phyloP scores from a whole-genome alignment of 805 yeast species.

The Wickerhamiella parazyma region DNA sequence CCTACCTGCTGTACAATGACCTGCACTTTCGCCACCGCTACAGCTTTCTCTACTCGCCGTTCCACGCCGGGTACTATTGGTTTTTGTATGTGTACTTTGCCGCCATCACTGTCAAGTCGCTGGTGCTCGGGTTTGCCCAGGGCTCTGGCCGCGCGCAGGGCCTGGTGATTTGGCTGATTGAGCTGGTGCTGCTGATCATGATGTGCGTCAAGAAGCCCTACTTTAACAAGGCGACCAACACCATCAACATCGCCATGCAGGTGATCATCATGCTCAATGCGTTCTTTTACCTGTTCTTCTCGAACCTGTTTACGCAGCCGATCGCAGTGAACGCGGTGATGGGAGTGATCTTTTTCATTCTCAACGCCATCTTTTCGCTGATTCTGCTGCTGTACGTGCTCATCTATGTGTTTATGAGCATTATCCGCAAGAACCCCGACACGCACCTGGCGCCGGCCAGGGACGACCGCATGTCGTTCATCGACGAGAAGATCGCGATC shows the following conservation, averaged over 20 bases:
- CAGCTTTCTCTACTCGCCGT: conserved; percentile 86
- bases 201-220: conserved; percentile 59
- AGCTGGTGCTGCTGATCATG: conserved; percentile 51
- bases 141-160: conserved; percentile 71
- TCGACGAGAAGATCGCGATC: conserved; percentile 18
- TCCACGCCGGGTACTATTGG: conserved; percentile 68
- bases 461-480: conserved; percentile 85
- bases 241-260: conserved; percentile 57
- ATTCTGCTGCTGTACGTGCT: conserved; percentile 58
- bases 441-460: conserved; percentile 75
- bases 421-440: conserved; percentile 75
- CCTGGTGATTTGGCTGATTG: conserved; percentile 60
- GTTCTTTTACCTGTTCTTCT: conserved; percentile 72
- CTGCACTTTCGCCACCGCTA: conserved; percentile 56
- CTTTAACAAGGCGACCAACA: conserved; percentile 70
- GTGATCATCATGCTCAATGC: conserved; percentile 68
- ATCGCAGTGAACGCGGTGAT: conserved; percentile 66
- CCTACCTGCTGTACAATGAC: conserved; percentile 76
- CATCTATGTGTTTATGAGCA: conserved; percentile 37
- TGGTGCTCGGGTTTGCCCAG: conserved; percentile 70
- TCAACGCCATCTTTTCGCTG: conserved; percentile 80
- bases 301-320: conserved; percentile 70
- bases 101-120: conserved; percentile 51
- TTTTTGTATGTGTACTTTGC: conserved; percentile 55
- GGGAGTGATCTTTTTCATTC: conserved; percentile 82